These are phyloP conservation scores for Podaxis sp. DNA, from an alignment of 768 basidiomycete genomes.

Conservation along the genomic window DNA sequence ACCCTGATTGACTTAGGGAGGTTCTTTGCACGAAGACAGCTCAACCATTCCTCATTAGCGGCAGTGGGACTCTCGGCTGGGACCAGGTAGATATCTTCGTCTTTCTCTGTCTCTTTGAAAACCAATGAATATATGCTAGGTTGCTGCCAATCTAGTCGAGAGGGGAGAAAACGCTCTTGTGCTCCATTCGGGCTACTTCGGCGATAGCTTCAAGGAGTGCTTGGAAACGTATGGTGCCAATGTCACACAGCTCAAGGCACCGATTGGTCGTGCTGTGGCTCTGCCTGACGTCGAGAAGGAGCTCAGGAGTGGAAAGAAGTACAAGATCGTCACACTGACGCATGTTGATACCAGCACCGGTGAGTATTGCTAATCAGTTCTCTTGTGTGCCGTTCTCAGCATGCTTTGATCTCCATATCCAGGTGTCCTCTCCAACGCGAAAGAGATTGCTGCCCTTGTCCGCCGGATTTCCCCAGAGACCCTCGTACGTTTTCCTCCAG, in stretches of 20 bases:
- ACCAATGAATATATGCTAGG: slow-evolving; percentile 39
- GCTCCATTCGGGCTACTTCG: slow-evolving; percentile 91
- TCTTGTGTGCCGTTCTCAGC: background rate
- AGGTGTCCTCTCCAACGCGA: slow-evolving; percentile 86
- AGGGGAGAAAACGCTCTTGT: slow-evolving; percentile 79
- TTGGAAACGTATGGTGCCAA: slow-evolving; percentile 86
- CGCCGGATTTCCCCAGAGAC: slow-evolving; percentile 80
- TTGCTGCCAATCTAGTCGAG: slow-evolving; percentile 89
- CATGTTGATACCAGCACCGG: slow-evolving; percentile 94
- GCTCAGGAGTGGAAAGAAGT: slow-evolving; percentile 59
- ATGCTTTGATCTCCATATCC: slow-evolving; percentile 10
- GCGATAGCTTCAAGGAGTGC: slow-evolving; percentile 86
- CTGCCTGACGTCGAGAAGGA: slow-evolving; percentile 51
- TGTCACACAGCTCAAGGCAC: slow-evolving; percentile 80
- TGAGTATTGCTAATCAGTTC: slow-evolving; percentile 22
- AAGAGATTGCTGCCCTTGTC: slow-evolving; percentile 72
- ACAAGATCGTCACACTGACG: slow-evolving; percentile 89
- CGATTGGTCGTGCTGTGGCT: slow-evolving; percentile 75
- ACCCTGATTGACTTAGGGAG: slow-evolving; percentile 39
- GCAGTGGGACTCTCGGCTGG: slow-evolving; percentile 96
- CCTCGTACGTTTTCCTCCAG: slow-evolving; percentile 45
- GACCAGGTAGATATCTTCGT: slow-evolving; percentile 62
- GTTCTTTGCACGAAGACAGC: slow-evolving; percentile 76
- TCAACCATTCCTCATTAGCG: slow-evolving; percentile 93
- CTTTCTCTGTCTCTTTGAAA: slow-evolving; percentile 1